These are phyloP conservation scores for Pelargonium myrrhifolium DNA, from an alignment of 441 rosid genomes.

Conservation along the genomic window DNA sequence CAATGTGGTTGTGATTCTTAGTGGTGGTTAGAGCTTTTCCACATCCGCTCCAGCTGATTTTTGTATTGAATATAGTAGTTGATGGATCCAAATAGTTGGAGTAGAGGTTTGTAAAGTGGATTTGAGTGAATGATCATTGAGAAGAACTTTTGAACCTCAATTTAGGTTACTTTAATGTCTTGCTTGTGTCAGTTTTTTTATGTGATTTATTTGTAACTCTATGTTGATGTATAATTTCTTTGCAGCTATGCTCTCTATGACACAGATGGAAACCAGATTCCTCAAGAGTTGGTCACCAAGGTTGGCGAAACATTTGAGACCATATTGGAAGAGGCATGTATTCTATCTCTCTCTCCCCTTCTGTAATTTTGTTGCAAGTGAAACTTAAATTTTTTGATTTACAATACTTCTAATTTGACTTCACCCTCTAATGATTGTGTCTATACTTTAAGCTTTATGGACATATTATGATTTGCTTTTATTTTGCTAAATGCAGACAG, in stretches of 20 bases:
- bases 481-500: constrained; percentile 46
- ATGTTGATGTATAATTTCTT: constrained; percentile 2
- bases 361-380: neutral
- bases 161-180: neutral
- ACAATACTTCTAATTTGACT: neutral
- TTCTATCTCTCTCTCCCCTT: neutral
- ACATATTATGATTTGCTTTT: constrained; percentile 11
- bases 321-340: constrained; percentile 65
- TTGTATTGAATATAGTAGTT: neutral
- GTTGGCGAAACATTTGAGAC: constrained; percentile 77
- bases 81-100: neutral
- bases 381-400: neutral
- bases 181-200: neutral
- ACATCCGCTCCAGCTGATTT: neutral
- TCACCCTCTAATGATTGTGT: neutral
- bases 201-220: too few species aligned
- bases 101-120: neutral
- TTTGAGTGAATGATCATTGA: neutral
- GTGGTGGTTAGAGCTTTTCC: neutral
- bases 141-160: neutral
- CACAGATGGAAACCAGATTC: constrained; percentile 79
- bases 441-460: neutral
- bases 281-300: constrained; percentile 67
- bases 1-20: neutral
- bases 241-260: constrained; percentile 85